Evolutionary conservation across 2,329 filamentous ascomycete genomes (phyloP), one percentile per base, ranked within the genome.

Genomic region (Juglanconis oblonga): DNA sequence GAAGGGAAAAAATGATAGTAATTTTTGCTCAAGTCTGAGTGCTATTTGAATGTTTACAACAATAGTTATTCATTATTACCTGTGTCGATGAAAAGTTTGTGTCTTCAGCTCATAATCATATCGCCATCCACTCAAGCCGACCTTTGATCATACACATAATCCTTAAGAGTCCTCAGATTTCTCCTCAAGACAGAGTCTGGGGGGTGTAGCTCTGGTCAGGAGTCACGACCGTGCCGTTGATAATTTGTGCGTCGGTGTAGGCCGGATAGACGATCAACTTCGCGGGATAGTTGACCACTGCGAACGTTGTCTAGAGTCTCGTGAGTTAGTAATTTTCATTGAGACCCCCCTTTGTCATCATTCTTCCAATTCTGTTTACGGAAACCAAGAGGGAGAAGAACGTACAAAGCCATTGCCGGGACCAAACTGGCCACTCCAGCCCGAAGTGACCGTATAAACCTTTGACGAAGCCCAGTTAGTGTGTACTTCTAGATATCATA

Each of bases 351-450:
- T 24, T 40, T n/a, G 5, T 47, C 11, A 17, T n/a, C 44, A 24
- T 24, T 6, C 14, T 24, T 24, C 44, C 5, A 17, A 17, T 17
- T 17, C 17, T 17, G 17, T 17, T 17, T 17, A 17, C 17, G 17
- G 17, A 17, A 17, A 17, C 17, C 13, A 52, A 13, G 35, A 13
- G 9, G 8, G 3, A 35, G 38, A 31, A 38, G 3, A 24, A 57
- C 55, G 14, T 49, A 57, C 55, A 75, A 84, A 85, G 64, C 80
- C 82, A 32, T 79, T 73, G 63, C 70, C 77, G 11, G 71, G 59
- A 53, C 81, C 83, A 64, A 85, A 85, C 67, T 83, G 77, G 68
- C 76, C 81, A 69, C 77, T 81, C 82, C 82, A 85, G 73, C 80
- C 79, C 2, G 78, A 78, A 54, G 79, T 80, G 67, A 85, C 66